A percentile compares a stretch with the other conserved stretches of the same genome.
Conservation (phyloP, 768 basidiomycete genomes). For the Lenzites betulinus region DNA sequence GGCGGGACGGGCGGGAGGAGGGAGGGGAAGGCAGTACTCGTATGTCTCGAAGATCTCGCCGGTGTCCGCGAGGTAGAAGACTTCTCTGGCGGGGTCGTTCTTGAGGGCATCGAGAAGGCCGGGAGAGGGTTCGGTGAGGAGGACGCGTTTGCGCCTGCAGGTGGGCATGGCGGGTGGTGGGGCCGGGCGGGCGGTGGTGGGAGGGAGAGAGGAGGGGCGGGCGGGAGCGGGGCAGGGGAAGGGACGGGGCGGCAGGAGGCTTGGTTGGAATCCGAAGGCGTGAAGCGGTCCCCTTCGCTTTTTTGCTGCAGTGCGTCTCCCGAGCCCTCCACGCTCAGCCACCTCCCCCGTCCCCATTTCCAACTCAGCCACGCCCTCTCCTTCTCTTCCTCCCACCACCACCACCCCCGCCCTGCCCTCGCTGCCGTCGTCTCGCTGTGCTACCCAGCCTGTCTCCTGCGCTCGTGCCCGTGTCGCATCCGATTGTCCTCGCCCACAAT, state of each 20-base stretch:
- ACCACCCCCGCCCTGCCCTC: slow-evolving; percentile 1
- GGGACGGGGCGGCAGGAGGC: slow-evolving; percentile 28
- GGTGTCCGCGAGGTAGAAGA: slow-evolving; percentile 91
- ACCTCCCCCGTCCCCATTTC: slow-evolving; percentile 19
- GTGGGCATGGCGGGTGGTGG: slow-evolving; percentile 62
- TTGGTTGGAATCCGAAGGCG: slow-evolving; percentile 32
- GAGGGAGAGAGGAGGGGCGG: slow-evolving; percentile 41
- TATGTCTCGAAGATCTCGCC: slow-evolving; percentile 98
- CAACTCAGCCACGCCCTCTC: slow-evolving; percentile 17
- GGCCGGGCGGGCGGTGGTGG: slow-evolving; percentile 43
- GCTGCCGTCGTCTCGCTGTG: background rate
- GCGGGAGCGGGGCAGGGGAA: slow-evolving; percentile 42
- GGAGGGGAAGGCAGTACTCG: slow-evolving; percentile 63
- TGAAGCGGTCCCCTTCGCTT: slow-evolving; percentile 32
- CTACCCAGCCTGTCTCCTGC: background rate
- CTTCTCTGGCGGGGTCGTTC: slow-evolving; percentile 67
- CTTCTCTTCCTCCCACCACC: slow-evolving; percentile 13
- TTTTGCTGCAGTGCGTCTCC: slow-evolving; percentile 33
- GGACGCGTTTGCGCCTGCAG: slow-evolving; percentile 87
- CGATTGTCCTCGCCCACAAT: slow-evolving; percentile 13
- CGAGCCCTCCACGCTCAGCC: slow-evolving; percentile 30
- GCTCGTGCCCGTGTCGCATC: slow-evolving; percentile 12
- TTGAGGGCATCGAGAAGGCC: slow-evolving; percentile 66
- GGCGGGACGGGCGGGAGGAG: slow-evolving; percentile 27
- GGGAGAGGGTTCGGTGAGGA: slow-evolving; percentile 80